Percentiles rank a stretch among this genome's conserved stretches.
Conservation (phyloP, 352 stramenopile species). For the Paralagenidium karlingii region DNA sequence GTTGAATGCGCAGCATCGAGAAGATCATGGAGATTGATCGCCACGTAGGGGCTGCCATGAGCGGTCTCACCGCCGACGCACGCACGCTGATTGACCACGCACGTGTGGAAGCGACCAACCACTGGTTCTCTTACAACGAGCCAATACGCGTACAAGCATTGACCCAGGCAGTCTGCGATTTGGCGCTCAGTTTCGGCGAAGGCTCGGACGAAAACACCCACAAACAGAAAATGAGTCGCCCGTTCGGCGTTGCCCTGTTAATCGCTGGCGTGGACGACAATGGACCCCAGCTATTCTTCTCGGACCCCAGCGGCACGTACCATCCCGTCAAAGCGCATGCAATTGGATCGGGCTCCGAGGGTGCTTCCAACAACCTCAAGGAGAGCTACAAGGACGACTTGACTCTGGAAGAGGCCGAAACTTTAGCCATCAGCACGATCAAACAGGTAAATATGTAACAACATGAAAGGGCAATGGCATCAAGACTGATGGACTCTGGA, state of each 20-base stretch:
- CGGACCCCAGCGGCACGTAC: slow-evolving; percentile 97
- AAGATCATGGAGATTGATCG: slow-evolving; percentile 99
- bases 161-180: slow-evolving; percentile 97
- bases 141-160: slow-evolving; percentile 96
- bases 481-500: not conserved
- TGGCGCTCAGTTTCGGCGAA: slow-evolving; percentile 94
- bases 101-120: slow-evolving; percentile 97
- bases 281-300: slow-evolving; percentile 93
- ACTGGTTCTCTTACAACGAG: slow-evolving; percentile 98
- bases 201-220: slow-evolving; percentile 89
- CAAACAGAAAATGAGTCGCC: slow-evolving; percentile 96
- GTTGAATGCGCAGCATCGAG: slow-evolving; percentile 87
- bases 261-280: slow-evolving; percentile 94
- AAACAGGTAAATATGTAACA: slow-evolving; percentile 71
- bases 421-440: slow-evolving; percentile 91
- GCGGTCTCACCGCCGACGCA: slow-evolving; percentile 96
- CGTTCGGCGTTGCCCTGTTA: slow-evolving; percentile 98
- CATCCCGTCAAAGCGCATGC: slow-evolving; percentile 97
- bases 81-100: slow-evolving; percentile 99
- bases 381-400: slow-evolving; percentile 95
- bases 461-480: not conserved
- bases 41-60: slow-evolving; percentile 97
- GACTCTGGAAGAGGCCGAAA: slow-evolving; percentile 94
- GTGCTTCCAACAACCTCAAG: slow-evolving; percentile 96
- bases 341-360: slow-evolving; percentile 96